phyloP scores from a whole-genome alignment of 2,329 filamentous ascomycete genomes.

The Neofusicoccum parvum region DNA sequence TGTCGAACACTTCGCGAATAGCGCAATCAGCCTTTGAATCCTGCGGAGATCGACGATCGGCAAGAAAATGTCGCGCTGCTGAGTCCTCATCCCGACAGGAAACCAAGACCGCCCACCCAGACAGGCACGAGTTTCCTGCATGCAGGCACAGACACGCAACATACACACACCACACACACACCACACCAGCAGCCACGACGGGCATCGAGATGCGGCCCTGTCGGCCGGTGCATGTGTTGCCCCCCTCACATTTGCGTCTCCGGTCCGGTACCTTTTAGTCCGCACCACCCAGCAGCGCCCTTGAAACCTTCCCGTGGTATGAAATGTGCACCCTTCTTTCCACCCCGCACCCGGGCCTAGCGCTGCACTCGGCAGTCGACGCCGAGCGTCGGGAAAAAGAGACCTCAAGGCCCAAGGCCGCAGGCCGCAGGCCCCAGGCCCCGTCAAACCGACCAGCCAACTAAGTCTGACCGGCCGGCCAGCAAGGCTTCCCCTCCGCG shows the following conservation, averaged over 20 bases:
- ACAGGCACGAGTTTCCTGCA: constrained; percentile 14
- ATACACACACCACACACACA: background rate
- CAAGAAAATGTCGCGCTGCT: background rate
- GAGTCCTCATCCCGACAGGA: background rate
- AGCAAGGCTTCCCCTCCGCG: background rate
- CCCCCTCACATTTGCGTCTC: no score
- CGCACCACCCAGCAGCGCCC: background rate
- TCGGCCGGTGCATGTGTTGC: background rate
- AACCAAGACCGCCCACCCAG: background rate
- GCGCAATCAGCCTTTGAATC: no score
- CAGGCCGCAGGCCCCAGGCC: background rate
- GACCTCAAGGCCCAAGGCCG: background rate
- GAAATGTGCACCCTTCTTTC: background rate
- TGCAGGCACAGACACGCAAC: constrained; percentile 4
- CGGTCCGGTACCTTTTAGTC: background rate
- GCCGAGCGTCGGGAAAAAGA: background rate
- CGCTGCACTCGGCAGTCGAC: constrained; percentile 1
- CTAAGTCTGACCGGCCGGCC: background rate
- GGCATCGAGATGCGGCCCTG: background rate
- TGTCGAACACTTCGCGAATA: no score
- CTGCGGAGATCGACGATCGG: constrained; percentile 10
- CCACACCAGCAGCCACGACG: background rate
- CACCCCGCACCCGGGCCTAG: background rate
- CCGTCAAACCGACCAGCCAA: background rate
- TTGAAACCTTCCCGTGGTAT: background rate